These are phyloP conservation scores for Chytridium lagenaria DNA, from an alignment of 371 early-diverging fungal genomes.

Conservation along the genomic window DNA sequence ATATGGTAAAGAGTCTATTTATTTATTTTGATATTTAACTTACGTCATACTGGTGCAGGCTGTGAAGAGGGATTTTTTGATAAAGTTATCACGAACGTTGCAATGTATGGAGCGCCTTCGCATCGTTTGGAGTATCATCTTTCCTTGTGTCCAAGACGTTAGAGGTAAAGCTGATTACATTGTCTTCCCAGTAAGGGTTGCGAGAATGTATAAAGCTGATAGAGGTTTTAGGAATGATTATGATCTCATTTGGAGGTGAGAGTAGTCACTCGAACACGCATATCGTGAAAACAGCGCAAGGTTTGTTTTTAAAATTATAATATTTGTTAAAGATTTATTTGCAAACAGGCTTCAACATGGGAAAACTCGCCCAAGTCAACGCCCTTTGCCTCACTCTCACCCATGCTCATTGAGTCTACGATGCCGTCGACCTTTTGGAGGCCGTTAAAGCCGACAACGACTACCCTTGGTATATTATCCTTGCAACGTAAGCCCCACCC, in stretches of 20 bases:
- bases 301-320: background rate
- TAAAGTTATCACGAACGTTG: conserved; percentile 69
- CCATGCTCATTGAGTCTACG: conserved; percentile 50
- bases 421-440: conserved; percentile 66
- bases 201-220: conserved; percentile 10
- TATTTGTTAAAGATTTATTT: background rate
- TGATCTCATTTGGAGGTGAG: conserved; percentile 47
- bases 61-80: conserved; percentile 67
- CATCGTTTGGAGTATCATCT: conserved; percentile 77
- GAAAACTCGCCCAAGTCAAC: conserved; percentile 51
- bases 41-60: background rate
- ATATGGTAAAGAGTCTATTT: background rate
- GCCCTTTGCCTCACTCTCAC: conserved; percentile 47
- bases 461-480: conserved; percentile 54
- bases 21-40: background rate
- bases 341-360: conserved; percentile 50
- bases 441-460: conserved; percentile 60
- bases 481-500: conserved; percentile 46
- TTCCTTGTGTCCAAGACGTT: conserved; percentile 61
- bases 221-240: conserved; percentile 19
- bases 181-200: conserved; percentile 44
- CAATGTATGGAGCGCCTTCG: conserved; percentile 72
- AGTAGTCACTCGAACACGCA: conserved; percentile 38
- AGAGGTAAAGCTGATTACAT: conserved; percentile 66
- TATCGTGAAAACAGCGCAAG: conserved; percentile 41